phyloP scores from a whole-genome alignment of 2,329 filamentous ascomycete genomes.

The Fusarium duplospermum region DNA sequence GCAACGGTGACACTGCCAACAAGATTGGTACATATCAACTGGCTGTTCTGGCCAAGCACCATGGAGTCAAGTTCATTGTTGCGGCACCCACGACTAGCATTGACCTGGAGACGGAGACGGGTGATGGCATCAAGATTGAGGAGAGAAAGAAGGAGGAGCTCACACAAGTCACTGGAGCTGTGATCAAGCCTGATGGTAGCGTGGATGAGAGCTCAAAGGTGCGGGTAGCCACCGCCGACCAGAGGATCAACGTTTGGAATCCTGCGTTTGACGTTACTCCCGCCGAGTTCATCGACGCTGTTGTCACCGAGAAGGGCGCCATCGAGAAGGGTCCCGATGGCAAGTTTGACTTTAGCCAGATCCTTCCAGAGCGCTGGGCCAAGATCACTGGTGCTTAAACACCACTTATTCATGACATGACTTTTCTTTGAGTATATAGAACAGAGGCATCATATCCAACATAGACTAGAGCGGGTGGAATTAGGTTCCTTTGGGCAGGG shows the following conservation, averaged over 20 bases:
- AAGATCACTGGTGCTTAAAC: conserved; percentile 43
- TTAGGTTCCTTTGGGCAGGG: conserved; percentile 9
- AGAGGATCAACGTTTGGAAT: conserved; percentile 91
- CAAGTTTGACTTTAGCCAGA: conserved; percentile 71
- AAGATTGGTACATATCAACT: conserved; percentile 97
- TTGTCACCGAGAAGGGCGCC: conserved; percentile 92
- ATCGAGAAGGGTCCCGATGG: conserved; percentile 81
- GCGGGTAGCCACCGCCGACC: conserved; percentile 82
- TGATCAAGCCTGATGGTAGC: conserved; percentile 71
- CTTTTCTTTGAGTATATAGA: conserved; percentile 7
- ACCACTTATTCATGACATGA: conserved; percentile 7
- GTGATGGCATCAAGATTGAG: conserved; percentile 88
- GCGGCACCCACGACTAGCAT: conserved; percentile 96
- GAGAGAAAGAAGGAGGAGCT: conserved; percentile 85
- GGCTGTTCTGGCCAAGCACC: conserved; percentile 88
- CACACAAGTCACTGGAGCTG: conserved; percentile 83
- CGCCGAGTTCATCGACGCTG: conserved; percentile 86
- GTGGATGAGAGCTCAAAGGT: conserved; percentile 73
- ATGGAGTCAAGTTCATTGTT: conserved; percentile 93
- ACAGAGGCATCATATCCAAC: conserved; percentile 32
- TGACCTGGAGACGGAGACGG: conserved; percentile 82
- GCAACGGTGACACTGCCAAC: conserved; percentile 97
- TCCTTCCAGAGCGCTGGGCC: conserved; percentile 68
- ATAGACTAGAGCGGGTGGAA: conserved; percentile 35
- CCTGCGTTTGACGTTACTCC: conserved; percentile 97